Evolutionary conservation across 805 yeast species (phyloP).

Genomic region (Hanseniaspora mollemarum): DNA sequence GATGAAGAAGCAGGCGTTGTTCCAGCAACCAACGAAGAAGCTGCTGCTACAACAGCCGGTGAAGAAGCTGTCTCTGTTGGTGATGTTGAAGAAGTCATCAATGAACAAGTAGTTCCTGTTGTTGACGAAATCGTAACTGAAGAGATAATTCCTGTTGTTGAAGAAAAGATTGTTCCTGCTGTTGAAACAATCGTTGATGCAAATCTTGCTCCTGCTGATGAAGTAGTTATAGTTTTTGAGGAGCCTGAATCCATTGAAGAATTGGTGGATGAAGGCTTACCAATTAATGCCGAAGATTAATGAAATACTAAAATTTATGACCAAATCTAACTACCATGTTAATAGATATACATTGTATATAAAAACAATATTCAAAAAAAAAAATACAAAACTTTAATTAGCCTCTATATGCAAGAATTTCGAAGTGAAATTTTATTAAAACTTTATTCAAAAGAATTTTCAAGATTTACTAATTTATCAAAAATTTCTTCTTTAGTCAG

Average conservation of each 20-base stretch:
- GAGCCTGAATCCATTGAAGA: constrained; percentile 7
- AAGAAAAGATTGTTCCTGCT: constrained; percentile 18
- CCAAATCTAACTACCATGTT: not conserved
- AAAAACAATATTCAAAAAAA: too few relatives aligned
- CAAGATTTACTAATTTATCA: constrained; percentile 43
- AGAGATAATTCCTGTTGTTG: constrained; percentile 26
- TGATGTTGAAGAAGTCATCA: constrained; percentile 11
- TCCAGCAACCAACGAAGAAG: constrained; percentile 17
- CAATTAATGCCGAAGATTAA: constrained; percentile 15
- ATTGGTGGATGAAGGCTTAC: constrained; percentile 13
- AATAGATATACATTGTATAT: constrained; percentile 23
- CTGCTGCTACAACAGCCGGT: constrained; percentile 17
- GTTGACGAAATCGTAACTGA: constrained; percentile 18
- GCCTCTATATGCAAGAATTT: constrained; percentile 31
- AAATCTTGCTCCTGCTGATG: constrained; percentile 24
- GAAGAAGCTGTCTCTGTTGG: constrained; percentile 13
- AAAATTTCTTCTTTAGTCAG: constrained; percentile 43
- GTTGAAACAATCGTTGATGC: not conserved
- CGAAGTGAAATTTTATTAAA: not conserved
- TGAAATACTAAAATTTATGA: not conserved
- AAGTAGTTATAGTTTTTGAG: constrained; percentile 16
- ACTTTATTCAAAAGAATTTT: constrained; percentile 26
- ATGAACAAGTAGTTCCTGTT: constrained; percentile 16
- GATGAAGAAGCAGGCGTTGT: constrained; percentile 43
- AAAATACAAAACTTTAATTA: constrained; percentile 19